A percentile compares a stretch with the other conserved stretches of the same genome.
Evolutionary conservation across 441 rosid species (phyloP).

Genomic region (Raphanus hybrid): DNA sequence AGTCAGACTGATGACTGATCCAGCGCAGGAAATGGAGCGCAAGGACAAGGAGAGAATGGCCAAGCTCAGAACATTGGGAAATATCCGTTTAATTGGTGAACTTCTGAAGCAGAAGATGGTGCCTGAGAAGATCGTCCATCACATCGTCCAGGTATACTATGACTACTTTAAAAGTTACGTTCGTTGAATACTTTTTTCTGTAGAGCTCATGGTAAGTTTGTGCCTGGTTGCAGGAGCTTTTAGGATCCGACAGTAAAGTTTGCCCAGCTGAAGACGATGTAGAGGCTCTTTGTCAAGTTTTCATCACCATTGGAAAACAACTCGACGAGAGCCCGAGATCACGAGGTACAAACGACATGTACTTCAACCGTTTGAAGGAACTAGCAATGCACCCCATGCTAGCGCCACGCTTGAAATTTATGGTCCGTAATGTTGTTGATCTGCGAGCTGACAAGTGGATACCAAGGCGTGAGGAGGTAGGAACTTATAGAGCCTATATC

Average conservation of each 20-base stretch:
- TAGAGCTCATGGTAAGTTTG: neutral
- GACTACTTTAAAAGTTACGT: neutral
- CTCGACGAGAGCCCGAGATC: neutral
- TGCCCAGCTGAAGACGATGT: neutral
- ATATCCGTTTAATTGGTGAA: neutral
- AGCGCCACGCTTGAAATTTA: neutral
- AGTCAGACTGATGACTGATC: neutral
- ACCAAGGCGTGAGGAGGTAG: neutral
- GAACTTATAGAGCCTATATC: neutral
- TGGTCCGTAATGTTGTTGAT: conserved; percentile 1
- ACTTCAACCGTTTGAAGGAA: neutral
- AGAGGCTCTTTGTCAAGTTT: conserved; percentile 1
- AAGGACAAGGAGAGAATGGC: neutral
- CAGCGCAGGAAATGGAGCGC: neutral
- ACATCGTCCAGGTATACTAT: neutral
- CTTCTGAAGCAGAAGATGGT: conserved; percentile 4
- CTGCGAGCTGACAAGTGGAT: neutral
- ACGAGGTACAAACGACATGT: neutral
- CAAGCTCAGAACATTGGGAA: neutral
- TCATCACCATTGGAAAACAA: neutral
- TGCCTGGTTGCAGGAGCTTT: neutral
- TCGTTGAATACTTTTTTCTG: neutral
- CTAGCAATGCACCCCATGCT: neutral
- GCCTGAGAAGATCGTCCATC: neutral
- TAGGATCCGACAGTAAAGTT: neutral